These are phyloP conservation scores for Cladosporium velox DNA, from an alignment of 2,329 filamentous ascomycete genomes.

Conservation along the genomic window DNA sequence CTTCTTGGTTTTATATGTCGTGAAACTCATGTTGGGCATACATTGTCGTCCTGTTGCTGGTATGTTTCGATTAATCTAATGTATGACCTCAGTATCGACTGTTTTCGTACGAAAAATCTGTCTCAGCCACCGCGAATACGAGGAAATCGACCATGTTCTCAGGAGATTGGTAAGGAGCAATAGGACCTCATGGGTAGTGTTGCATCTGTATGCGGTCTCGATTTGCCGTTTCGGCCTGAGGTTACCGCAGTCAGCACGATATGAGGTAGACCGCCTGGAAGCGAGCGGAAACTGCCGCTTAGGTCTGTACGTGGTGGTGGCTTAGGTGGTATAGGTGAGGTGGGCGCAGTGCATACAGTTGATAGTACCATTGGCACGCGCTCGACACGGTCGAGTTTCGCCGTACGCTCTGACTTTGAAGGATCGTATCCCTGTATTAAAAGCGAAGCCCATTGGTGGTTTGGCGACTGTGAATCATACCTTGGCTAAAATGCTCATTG, in stretches of 20 bases:
- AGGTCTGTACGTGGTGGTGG: background rate
- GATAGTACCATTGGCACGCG: background rate
- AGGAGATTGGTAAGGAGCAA: background rate
- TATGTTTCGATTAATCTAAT: slow-evolving; percentile 1
- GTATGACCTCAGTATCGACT: slow-evolving; percentile 1
- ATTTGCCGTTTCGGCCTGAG: background rate
- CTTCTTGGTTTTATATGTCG: background rate
- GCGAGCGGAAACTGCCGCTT: background rate
- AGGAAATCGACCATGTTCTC: background rate
- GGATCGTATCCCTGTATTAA: background rate
- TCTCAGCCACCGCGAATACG: background rate
- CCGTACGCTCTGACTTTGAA: background rate
- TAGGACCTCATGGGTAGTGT: background rate
- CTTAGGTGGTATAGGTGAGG: background rate
- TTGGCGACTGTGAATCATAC: background rate
- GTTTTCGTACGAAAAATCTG: background rate
- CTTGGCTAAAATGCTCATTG: background rate
- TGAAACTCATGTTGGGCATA: background rate
- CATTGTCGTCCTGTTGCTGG: background rate
- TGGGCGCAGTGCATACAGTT: slow-evolving; percentile 1
- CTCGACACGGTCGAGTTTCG: slow-evolving; percentile 7
- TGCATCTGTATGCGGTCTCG: background rate
- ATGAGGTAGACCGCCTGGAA: background rate
- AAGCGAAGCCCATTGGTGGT: background rate
- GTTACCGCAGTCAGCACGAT: background rate